Base-by-base conservation (phyloP, 2,329 filamentous ascomycete species). In the Diplodia scrobiculata region DNA sequence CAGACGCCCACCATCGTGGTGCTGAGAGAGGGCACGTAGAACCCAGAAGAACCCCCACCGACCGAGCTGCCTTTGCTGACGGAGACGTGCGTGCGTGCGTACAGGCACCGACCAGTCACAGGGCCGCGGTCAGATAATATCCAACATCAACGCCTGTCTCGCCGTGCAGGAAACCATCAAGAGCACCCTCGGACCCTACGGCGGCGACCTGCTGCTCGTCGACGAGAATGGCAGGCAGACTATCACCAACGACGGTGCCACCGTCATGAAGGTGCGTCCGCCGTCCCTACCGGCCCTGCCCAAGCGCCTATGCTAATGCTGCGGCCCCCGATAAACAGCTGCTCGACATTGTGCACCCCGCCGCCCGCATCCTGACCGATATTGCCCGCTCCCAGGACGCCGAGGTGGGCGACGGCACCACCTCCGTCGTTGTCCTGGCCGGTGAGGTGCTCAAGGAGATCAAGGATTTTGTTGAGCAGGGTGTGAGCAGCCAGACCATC, bases 361-460 rank as follows among this genome's bases (percentile, higher is more conserved):
- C 95, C 72, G 95, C 95, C 73, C 89, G 93, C 79, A 95, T 99
- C 78, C 90, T 99, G 75, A 96, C 95, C 79, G 95, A 99, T 78
- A 99, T 99, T 76, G 94, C 95, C 70, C 89, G 95, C 81, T 98
- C 94, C 77, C 95, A 99, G 89, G 95, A 99, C 79, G 95, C 95
- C 72, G 95, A 99, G 84, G 95, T 99, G 67, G 95, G 95, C 74
- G 95, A 99, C 77, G 95, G 95, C 74, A 99, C 95, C 66, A 99
- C 95, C 27, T 97, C 93, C 2, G 95, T 99, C 25, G 95, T 99
- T 54, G 94, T 99, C 29, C 82, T 99, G 67, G 95, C 95, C n/a
- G 95, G 95, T 69, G 94, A 98, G 82, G 94, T 99, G 73, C 82
- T 99, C 70, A 98, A 97, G 82, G 95, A 99, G 83, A 84, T 97